Evolutionary conservation across 495 filamentous ascomycete genomes (phyloP), one percentile per base, ranked within the genome.

Genomic region (Penicillium psychrofluorescens): DNA sequence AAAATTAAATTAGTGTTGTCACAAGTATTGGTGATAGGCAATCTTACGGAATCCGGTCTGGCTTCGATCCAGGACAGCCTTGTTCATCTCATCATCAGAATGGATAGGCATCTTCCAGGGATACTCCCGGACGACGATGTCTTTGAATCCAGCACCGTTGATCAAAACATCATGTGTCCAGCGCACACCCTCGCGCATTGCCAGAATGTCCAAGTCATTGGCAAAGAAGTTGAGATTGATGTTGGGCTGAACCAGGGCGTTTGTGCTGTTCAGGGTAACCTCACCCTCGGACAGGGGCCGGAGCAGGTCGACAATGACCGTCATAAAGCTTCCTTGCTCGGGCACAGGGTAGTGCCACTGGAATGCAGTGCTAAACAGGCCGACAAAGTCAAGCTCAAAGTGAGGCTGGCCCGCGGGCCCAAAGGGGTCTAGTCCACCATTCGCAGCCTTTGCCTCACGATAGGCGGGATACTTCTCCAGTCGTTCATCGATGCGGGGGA

Each of bases 371-470:
- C 66, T 58, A 51, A 80, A 80, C 62, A 80, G 70, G 36, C 68
- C 61, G 35, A 83, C 71, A 41, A 81, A 83, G 55, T 81, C 78
- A 39, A 83, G 67, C 61, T 82, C 77, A 50, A 82, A 81, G 49
- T 82, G 78, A 16, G 78, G 79, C 53, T 82, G 75, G 33, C 69
- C 69, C n/a, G 46, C 70, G 10, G 78, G 79, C 9, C 72, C 70
- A 50, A 80, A 79, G 7, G 78, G 76, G 45, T 80, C 77, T 2
- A 63, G 46, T 1, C 68, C 69, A 2, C 67, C 70, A 55, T 77
- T 77, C 22, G 41, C 49, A n/a, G 52, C 56, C 47, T 73, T 74
- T 22, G 62, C 59, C 8, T 61, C 56, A 6, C 54, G 47, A 46
- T 75, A 79, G 40, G 66, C 61, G 6, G 64, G 58, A 36, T 54